These are phyloP conservation scores for Helianthus tuberosus DNA, from an alignment of 129 eudicot species.

Conservation along the genomic window DNA sequence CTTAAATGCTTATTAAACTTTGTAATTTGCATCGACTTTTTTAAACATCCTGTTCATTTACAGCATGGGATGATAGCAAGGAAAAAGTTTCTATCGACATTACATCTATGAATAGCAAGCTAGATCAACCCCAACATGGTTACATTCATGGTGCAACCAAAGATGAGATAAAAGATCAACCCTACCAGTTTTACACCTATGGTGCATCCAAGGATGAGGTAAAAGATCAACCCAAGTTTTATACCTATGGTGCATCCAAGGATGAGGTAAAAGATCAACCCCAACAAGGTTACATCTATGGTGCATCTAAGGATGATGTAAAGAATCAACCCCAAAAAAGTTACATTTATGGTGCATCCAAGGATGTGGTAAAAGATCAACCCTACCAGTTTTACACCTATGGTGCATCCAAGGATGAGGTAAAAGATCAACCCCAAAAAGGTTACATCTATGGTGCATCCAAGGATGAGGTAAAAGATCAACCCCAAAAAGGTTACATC, in stretches of 20 bases:
- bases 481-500: not conserved
- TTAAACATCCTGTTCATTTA: not conserved
- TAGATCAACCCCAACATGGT: not conserved
- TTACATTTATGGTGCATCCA: not conserved
- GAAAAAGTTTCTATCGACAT: not conserved
- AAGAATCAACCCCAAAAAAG: not conserved
- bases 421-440: not conserved
- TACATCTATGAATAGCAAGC: not conserved
- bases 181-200: not conserved
- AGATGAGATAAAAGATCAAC: not conserved
- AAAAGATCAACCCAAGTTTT: not conserved
- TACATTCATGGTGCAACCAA: not conserved
- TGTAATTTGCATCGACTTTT: not conserved
- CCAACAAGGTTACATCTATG: not conserved
- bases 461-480: not conserved
- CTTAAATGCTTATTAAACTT: not conserved
- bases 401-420: not conserved
- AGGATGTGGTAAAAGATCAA: not conserved
- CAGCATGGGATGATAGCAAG: not conserved
- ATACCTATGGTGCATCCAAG: not conserved
- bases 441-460: not conserved
- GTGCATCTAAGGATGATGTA: not conserved
- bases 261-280: not conserved
- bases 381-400: not conserved
- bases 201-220: not conserved